Conservation (phyloP, 495 filamentous ascomycete genomes). For the Emericellopsis terricola region DNA sequence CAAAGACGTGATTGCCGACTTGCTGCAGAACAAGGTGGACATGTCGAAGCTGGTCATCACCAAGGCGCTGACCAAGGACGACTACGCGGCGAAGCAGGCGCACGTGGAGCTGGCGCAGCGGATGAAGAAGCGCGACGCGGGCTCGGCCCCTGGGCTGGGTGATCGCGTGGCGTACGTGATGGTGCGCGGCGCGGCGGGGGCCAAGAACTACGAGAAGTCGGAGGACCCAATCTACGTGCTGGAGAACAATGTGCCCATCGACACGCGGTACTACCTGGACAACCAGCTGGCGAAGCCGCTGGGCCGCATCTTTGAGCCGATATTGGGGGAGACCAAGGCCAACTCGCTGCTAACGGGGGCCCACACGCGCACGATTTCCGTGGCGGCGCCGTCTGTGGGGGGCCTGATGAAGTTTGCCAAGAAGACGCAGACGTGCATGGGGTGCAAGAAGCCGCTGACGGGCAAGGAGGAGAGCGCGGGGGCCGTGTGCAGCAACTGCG, state of each 20-base stretch:
- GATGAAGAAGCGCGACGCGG: slow-evolving; percentile 91
- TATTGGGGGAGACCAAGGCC: slow-evolving; percentile 80
- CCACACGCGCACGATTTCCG: slow-evolving; percentile 80
- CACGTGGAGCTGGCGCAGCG: slow-evolving; percentile 86
- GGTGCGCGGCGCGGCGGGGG: slow-evolving; percentile 70
- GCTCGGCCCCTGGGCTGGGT: slow-evolving; percentile 84
- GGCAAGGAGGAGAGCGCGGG: slow-evolving; percentile 63
- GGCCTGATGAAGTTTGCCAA: slow-evolving; percentile 98
- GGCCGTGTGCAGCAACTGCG: slow-evolving; percentile 75
- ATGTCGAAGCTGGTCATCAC: slow-evolving; percentile 99
- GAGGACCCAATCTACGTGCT: slow-evolving; percentile 95
- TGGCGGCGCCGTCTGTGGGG: slow-evolving; percentile 75
- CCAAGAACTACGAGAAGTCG: slow-evolving; percentile 87
- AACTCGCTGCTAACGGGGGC: slow-evolving; percentile 67
- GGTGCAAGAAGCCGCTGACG: slow-evolving; percentile 87
- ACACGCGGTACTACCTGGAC: slow-evolving; percentile 97
- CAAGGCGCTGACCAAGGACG: slow-evolving; percentile 75
- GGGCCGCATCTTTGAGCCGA: slow-evolving; percentile 91
- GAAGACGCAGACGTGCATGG: slow-evolving; percentile 94
- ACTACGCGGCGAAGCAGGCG: slow-evolving; percentile 77
- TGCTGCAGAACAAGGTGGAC: slow-evolving; percentile 93
- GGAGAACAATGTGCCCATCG: slow-evolving; percentile 93
- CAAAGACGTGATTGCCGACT: slow-evolving; percentile 86
- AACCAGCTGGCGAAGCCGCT: slow-evolving; percentile 95
- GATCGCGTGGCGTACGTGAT: slow-evolving; percentile 98